Base-by-base conservation (phyloP, 495 filamentous ascomycete genomes). In the Trichoderma gamsii region DNA sequence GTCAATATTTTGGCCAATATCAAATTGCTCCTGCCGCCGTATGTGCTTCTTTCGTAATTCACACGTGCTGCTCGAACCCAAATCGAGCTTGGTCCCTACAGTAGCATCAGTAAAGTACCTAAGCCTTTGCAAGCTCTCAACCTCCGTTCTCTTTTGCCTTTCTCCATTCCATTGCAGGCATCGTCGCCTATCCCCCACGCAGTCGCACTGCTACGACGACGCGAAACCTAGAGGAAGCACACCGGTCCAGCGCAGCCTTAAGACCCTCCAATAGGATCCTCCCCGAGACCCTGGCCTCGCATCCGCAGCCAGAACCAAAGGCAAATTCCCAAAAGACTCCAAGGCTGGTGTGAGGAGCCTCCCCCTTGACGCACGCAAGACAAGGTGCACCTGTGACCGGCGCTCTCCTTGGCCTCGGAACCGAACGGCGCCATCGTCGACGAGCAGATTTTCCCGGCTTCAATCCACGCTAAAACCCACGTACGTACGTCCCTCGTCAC, bases 381-480 rank as follows among this genome's bases (percentile, higher is more conserved):
- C 35, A 38, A 38, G 35, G 35, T 7, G 35, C 44, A 5, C 15
- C 4, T 49, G 44, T n/a, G 44, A 49, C 44, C 44, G n/a, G 12
- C 15, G 44, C 15, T 27, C 51, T 21, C 51, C 51, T 4, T 25
- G 5, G 9, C 27, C 56, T 61, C 44, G 44, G 44, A 49, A 49
- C 44, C 44, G 44, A 49, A n/a, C 44, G 44, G 44, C n/a, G 44
- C 44, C 13, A 49, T 49, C 44, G 12, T 16, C 56, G 56, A 61
- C 56, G 6, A 32, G 56, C 56, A 61, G 11, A 21, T 29, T 61
- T 61, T 32, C 56, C 56, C 56, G 56, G 56, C 11, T 61, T 61
- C 56, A 61, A 61, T 32, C 12, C 56, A 61, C 27, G 56, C 56
- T 61, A 61, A 61, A 29, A 61, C 12, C 27, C 25, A 61, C 56